phyloP scores from a whole-genome alignment of 768 basidiomycete genomes.

The Pleurotus ostreatus region DNA sequence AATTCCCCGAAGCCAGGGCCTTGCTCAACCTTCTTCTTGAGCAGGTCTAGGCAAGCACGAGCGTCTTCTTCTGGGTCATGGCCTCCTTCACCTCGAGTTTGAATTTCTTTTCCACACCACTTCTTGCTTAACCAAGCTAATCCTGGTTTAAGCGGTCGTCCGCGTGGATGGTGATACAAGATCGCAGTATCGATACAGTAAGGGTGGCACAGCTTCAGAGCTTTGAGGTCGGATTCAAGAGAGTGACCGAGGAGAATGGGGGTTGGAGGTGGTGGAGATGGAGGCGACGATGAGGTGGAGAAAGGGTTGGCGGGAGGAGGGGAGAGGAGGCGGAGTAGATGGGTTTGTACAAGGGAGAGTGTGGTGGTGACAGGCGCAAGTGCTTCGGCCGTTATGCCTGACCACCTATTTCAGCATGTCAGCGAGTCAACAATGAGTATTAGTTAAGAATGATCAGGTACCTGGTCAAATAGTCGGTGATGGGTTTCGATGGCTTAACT shows the following conservation, averaged over 20 bases:
- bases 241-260: slow-evolving; percentile 93
- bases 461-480: slow-evolving; percentile 92
- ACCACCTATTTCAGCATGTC: slow-evolving; percentile 55
- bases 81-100: slow-evolving; percentile 76
- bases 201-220: slow-evolving; percentile 83
- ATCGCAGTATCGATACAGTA: slow-evolving; percentile 90
- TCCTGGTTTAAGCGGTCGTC: slow-evolving; percentile 90
- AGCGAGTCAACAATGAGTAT: neutral
- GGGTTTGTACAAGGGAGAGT: slow-evolving; percentile 70
- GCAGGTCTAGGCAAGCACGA: slow-evolving; percentile 77
- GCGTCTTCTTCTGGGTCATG: slow-evolving; percentile 97
- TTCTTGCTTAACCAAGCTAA: slow-evolving; percentile 96
- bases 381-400: slow-evolving; percentile 82
- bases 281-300: slow-evolving; percentile 20
- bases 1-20: slow-evolving; percentile 81
- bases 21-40: slow-evolving; percentile 75
- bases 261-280: slow-evolving; percentile 38
- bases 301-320: slow-evolving; percentile 43
- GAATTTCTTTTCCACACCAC: slow-evolving; percentile 90
- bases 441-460: slow-evolving; percentile 22
- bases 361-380: slow-evolving; percentile 73
- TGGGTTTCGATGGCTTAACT: slow-evolving; percentile 82
- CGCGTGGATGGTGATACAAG: slow-evolving; percentile 88
- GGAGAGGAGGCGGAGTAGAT: slow-evolving; percentile 61
- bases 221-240: slow-evolving; percentile 89